Base-by-base conservation (phyloP, 2,329 filamentous ascomycete species). In the Pezicula rhizophila region DNA sequence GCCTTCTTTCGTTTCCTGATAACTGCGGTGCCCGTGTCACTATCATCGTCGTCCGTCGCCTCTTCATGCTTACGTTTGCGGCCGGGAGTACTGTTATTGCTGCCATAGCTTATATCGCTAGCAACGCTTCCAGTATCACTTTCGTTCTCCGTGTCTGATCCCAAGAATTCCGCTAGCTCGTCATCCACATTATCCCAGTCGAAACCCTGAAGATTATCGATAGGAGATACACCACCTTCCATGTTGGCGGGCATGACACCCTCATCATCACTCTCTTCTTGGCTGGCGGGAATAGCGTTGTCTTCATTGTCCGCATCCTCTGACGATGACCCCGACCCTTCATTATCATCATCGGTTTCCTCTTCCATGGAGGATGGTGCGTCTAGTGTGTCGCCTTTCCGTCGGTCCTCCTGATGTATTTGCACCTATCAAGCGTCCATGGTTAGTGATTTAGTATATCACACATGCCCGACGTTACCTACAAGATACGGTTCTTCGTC, bases 91-190 rank as follows among this genome's bases (percentile, higher is more conserved):
- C 56, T 56, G 14, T 41, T 45, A 18, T 33, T 55, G 45, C 54
- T 60, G 6, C 48, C 43, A 8, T 45, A 48, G 47, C 54, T 57
- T 12, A 18, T 35, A 43, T 53, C 48, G 33, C 57, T 60, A 7
- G 49, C 54, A 6, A 51, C 54, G 18, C 57, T 58, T 25, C 57
- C 57, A 3, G 57, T 57, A 48, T 62, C 61, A 40, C 72, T 72
- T 11, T 73, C 75, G 39, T 73, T 74, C 1, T 76, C 77, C 2
- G 70, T 74, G 23, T 75, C 77, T 5, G 71, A 70, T 8, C 77
- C 78, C 56, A 93, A 69, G 57, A 93, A 91, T 41, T 89, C 87
- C 12, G 79, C 80, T 8, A 95, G 70, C 60, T 95, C 89, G 50
- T 86, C 82, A 55, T 89, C 83, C 2, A 79, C 76, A 8, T 70